phyloP scores from a whole-genome alignment of 176 grass and related monocot genomes.

The Otatea glauca region DNA sequence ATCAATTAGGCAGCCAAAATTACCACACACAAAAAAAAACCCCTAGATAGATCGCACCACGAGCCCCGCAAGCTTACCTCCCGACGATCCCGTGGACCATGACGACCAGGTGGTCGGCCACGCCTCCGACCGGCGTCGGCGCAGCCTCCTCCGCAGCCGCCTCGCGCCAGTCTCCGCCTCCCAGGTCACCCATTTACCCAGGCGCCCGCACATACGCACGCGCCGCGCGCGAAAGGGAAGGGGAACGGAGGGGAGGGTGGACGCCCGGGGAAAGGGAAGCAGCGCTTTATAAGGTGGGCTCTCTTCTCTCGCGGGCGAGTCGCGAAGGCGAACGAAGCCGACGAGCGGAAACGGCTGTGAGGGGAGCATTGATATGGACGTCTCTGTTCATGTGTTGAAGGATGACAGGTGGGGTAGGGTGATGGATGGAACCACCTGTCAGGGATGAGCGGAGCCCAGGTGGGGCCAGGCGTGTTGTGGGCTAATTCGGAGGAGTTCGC shows the following conservation, averaged over 20 bases:
- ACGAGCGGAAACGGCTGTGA: background rate
- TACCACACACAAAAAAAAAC: conserved; percentile 1
- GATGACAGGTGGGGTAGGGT: conserved; percentile 42
- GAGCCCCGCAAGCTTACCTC: conserved; percentile 37
- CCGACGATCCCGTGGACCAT: conserved; percentile 84
- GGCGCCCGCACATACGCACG: background rate
- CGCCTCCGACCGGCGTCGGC: background rate
- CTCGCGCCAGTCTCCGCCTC: conserved; percentile 15
- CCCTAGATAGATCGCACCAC: background rate
- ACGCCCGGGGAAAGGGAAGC: conserved; percentile 6
- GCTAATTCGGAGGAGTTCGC: background rate
- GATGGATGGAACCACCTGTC: background rate
- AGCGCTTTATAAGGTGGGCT: conserved; percentile 4
- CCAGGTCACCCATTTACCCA: conserved; percentile 40
- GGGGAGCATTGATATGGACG: background rate
- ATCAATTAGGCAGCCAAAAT: conserved; percentile 23
- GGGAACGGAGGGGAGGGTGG: background rate
- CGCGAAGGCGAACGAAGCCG: conserved; percentile 11
- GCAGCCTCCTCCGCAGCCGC: background rate
- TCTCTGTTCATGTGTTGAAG: background rate
- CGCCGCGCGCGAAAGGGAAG: background rate
- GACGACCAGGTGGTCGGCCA: conserved; percentile 63
- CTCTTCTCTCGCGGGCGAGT: background rate
- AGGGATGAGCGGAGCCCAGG: background rate
- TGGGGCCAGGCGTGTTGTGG: background rate